Percentiles rank a stretch among this genome's conserved stretches.
These are phyloP conservation scores for Eucalyptus camaldulensis DNA, from an alignment of 345 rosid species.

Conservation along the genomic window DNA sequence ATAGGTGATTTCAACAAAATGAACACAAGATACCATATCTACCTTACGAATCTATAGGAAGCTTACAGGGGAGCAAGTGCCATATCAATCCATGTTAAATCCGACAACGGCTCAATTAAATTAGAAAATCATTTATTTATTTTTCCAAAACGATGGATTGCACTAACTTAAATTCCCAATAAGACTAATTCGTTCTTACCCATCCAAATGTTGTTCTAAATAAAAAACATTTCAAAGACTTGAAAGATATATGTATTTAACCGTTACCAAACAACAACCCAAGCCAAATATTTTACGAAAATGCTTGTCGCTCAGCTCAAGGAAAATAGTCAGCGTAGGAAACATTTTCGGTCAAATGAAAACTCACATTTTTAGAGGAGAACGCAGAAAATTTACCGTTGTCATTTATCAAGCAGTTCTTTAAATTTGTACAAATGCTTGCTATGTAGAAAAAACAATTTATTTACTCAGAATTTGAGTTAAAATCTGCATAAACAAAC, in stretches of 20 bases:
- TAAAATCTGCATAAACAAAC: neutral
- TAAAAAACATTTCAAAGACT: neutral
- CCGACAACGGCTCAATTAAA: neutral
- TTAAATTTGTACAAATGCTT: neutral
- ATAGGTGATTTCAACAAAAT: neutral
- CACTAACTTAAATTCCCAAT: neutral
- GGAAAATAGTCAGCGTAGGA: neutral
- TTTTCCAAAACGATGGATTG: neutral
- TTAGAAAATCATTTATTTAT: neutral
- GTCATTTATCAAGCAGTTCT: neutral
- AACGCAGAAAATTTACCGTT: fast-evolving
- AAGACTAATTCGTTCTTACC: neutral
- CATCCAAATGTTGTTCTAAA: neutral
- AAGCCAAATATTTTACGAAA: neutral
- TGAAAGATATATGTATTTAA: fast-evolving
- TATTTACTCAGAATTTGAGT: neutral
- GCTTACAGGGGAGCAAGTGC: neutral
- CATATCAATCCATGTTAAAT: neutral
- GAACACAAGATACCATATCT: neutral
- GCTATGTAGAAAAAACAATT: neutral
- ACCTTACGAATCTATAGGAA: neutral
- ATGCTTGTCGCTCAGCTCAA: neutral
- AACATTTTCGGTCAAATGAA: neutral
- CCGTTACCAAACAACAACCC: neutral
- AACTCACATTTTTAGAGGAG: neutral